Percentiles rank a stretch among this genome's conserved stretches.
Evolutionary conservation across 2,329 filamentous ascomycete species (phyloP).

Genomic region (Exophiala oligosperma): DNA sequence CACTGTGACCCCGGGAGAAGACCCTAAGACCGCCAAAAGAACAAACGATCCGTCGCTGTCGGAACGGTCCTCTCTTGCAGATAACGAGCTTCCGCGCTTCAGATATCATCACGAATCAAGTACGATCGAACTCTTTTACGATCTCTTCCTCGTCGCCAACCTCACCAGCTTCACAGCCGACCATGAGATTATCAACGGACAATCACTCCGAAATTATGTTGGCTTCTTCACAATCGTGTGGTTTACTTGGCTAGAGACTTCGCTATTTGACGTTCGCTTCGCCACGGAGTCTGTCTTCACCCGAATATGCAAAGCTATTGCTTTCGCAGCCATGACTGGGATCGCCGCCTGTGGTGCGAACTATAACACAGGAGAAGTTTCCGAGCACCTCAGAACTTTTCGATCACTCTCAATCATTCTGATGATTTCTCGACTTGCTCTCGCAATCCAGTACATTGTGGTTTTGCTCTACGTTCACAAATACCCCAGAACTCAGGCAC

Average conservation of each 20-base stretch:
- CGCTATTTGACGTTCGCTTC: conserved; percentile 66
- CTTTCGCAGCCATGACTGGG: conserved; percentile 65
- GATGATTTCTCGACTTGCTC: conserved; percentile 53
- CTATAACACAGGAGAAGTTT: conserved; percentile 42
- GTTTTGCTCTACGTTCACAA: conserved; percentile 28
- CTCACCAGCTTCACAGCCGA: conserved; percentile 61
- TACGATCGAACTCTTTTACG: conserved; percentile 60
- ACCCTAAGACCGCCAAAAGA: neutral
- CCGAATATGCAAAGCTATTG: conserved; percentile 57
- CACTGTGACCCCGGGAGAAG: neutral
- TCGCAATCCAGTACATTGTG: conserved; percentile 54
- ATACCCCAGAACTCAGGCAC: conserved; percentile 14
- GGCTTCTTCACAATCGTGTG: conserved; percentile 59
- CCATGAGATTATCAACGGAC: conserved; percentile 55
- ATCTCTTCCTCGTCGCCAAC: conserved; percentile 65
- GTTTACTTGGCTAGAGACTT: conserved; percentile 68
- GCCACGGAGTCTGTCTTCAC: conserved; percentile 65
- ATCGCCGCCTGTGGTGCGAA: conserved; percentile 40
- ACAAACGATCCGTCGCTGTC: neutral
- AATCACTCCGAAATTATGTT: conserved; percentile 48
- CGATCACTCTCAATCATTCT: conserved; percentile 45
- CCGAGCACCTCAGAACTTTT: conserved; percentile 47
- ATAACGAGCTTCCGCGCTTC: conserved; percentile 29
- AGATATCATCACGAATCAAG: conserved; percentile 51
- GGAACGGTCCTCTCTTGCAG: neutral